Evolutionary conservation across 192 early-diverging fungal species (phyloP), one percentile per base, ranked within the genome.

Genomic region (Podila epigama): DNA sequence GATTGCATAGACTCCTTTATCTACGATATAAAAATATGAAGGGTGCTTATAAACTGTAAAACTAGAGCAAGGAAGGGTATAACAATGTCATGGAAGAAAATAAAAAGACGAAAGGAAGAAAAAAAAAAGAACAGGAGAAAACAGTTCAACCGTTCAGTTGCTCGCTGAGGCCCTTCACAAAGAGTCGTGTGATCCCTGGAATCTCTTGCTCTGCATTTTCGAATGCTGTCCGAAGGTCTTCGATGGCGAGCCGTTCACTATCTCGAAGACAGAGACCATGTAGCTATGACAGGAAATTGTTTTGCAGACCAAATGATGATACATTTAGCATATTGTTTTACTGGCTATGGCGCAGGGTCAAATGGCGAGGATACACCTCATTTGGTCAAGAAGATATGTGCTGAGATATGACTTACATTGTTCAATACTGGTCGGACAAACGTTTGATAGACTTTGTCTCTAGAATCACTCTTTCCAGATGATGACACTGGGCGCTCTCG

Each of bases 141-240:
- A 41, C 39, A 15, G 39, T 42, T 59, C 39, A 75, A 34, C 71
- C 71, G n/a, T 75, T 68, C 36, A 75, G 27, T 51, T 68, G 71
- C 44, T 75, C 71, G 48, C 73, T 77, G 35, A 77, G 32, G 15
- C 73, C 66, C 53, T 68, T 68, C 5, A 77, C 73, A 44, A 77
- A 77, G 6, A 64, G 41, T 27, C 73, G 58, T 2, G 73, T 61
- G 40, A 77, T 57, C 5, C 73, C 73, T 0, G 73, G 73, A 16
- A 77, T 77, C 40, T 77, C 73, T 18, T 22, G 61, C 29, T 77
- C 73, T 42, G 73, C 73, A 64, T 68, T 68, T 51, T 77, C 73
- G 15, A 77, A 77, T 16, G 73, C 73, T 48, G 60, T 9, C 56
- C 27, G 55, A 8, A 77, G 50, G 39, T 77, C 66, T 13, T 77